These are phyloP conservation scores for Chaetomium strumarium DNA, from an alignment of 2,329 filamentous ascomycete species.

Conservation along the genomic window DNA sequence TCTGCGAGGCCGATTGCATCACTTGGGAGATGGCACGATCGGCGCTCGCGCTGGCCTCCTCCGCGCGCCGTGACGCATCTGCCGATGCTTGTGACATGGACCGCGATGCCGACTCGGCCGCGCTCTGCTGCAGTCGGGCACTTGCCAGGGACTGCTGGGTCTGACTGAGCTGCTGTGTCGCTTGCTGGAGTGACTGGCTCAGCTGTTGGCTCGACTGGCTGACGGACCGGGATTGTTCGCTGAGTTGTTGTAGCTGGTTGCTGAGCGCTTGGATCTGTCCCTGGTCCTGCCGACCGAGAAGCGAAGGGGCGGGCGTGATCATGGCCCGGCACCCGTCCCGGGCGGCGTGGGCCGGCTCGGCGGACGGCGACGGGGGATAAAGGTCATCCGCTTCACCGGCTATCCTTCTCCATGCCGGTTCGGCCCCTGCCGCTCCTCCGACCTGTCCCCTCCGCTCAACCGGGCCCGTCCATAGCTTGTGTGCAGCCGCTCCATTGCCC, in stretches of 20 bases:
- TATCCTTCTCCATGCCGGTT: slow-evolving; percentile 6
- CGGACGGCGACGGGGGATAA: background rate
- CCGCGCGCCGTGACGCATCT: slow-evolving; percentile 22
- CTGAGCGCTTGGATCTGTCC: slow-evolving; percentile 30
- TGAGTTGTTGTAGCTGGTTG: slow-evolving; percentile 26
- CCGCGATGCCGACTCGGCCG: slow-evolving; percentile 25
- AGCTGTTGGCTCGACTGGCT: slow-evolving; percentile 30
- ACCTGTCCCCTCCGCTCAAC: background rate
- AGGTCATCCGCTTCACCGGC: background rate
- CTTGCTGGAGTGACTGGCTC: slow-evolving; percentile 28
- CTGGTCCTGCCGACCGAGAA: slow-evolving; percentile 20
- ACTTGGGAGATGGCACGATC: slow-evolving; percentile 19
- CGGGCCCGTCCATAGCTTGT: background rate
- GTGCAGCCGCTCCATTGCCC: slow-evolving; percentile 4
- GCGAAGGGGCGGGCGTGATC: slow-evolving; percentile 25
- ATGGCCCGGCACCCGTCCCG: slow-evolving; percentile 9
- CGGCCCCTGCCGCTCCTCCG: slow-evolving; percentile 2
- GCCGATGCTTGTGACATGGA: slow-evolving; percentile 22
- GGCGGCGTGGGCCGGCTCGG: slow-evolving; percentile 10
- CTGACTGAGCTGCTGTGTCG: slow-evolving; percentile 25
- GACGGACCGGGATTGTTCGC: slow-evolving; percentile 27
- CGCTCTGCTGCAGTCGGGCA: slow-evolving; percentile 19
- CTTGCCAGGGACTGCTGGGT: slow-evolving; percentile 21
- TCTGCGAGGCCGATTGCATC: slow-evolving; percentile 23
- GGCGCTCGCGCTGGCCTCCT: slow-evolving; percentile 23